A percentile compares a stretch with the other conserved stretches of the same genome.
These are phyloP conservation scores for Begonia peltatifolia DNA, from an alignment of 306 rosid species.

Conservation along the genomic window DNA sequence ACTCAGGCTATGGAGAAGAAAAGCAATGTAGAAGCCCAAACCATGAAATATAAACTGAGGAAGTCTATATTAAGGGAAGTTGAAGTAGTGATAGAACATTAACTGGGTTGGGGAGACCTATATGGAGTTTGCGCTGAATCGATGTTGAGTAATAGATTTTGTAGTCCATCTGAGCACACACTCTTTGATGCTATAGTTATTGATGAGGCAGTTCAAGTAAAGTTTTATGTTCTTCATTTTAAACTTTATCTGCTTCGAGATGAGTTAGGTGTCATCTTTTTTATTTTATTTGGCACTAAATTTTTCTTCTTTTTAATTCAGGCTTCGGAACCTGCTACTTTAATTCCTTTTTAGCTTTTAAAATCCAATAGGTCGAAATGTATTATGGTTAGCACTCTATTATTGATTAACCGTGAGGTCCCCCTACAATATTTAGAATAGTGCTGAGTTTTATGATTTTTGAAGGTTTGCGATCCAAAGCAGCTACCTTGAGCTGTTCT, in stretches of 20 bases:
- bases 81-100: constrained; percentile 73
- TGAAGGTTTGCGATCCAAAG: constrained; percentile 94
- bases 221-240: constrained; percentile 13
- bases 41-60: constrained; percentile 57
- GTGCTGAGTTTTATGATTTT: constrained; percentile 23
- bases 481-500: constrained; percentile 98
- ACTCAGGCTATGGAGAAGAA: constrained; percentile 74
- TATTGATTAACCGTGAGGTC: constrained; percentile 4
- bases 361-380: constrained; percentile 70
- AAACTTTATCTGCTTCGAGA: constrained; percentile 10
- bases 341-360: constrained; percentile 94
- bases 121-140: constrained; percentile 84
- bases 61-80: constrained; percentile 84
- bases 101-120: constrained; percentile 90
- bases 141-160: constrained; percentile 51
- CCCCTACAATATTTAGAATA: constrained; percentile 12
- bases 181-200: constrained; percentile 84
- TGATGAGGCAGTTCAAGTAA: constrained; percentile 97
- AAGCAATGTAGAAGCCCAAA: constrained; percentile 59
- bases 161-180: constrained; percentile 64
- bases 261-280: constrained; percentile 6
- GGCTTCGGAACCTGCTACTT: constrained; percentile 96
- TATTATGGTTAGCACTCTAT: constrained; percentile 53
- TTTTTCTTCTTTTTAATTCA: constrained; percentile 15
- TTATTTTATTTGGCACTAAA: constrained; percentile 14